Evolutionary conservation across 768 basidiomycete species (phyloP), one percentile per base, ranked within the genome.

Genomic region (Ephemerocybe angulata): DNA sequence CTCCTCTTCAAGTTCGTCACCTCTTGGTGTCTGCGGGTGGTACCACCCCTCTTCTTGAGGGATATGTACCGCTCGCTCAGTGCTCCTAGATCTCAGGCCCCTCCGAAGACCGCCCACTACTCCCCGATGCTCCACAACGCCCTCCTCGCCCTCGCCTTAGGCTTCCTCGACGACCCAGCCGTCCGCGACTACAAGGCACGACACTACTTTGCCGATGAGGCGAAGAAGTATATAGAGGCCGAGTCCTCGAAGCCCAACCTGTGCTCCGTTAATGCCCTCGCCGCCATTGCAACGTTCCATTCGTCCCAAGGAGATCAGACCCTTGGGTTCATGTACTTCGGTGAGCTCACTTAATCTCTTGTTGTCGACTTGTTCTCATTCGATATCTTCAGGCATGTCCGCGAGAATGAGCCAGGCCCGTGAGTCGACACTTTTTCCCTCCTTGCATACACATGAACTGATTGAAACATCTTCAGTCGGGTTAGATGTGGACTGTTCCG

Each of bases 41-140:
- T 80, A 3, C 78, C 78, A 3, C 69, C 71, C 6, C 71, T 79
- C 30, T 81, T 81, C 64, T 63, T 80, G 17, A 69, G 78, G 11
- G 78, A 80, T 52, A 80, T 81, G 78, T 68, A 71, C 54, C 66
- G 72, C 7, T 70, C 72, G 3, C 66, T 80, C 12, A 69, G 61
- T 42, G 64, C 65, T 3, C 75, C 77, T 1, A 60, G 65, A 40
- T 69, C 71, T 1, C 70, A 76, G 35, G 54, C 67, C 6, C 64
- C 72, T 15, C 76, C 76, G 1, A 77, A 77, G 55, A 76, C 77
- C 0, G 66, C 80, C 2, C 84, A 87, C 58, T 88, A 88, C 65
- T 86, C 84, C 2, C 84, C 86, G 0, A 83, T 88, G 79, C 73
- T 88, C 7, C 87, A 88, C 68, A 88, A 88, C 58, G 76, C 85